These are phyloP conservation scores for Tylopilus sp. DNA, from an alignment of 768 basidiomycete genomes.

Conservation along the genomic window DNA sequence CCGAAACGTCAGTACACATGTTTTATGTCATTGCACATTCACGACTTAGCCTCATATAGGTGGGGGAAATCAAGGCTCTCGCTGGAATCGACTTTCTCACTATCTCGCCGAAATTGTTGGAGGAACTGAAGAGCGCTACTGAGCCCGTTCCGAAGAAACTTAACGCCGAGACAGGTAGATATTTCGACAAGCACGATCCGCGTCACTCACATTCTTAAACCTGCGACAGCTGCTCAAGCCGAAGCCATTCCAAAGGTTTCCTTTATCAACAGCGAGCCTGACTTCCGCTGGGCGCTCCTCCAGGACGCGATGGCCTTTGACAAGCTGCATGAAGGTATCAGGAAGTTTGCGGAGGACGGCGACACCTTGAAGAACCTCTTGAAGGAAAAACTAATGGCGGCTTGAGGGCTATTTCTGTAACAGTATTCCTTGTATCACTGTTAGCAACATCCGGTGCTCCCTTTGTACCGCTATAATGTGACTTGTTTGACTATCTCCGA, in stretches of 20 bases:
- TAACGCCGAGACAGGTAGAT: constrained; percentile 53
- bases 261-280: constrained; percentile 85
- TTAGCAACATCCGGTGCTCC: not conserved
- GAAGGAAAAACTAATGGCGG: constrained; percentile 22
- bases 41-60: constrained; percentile 35
- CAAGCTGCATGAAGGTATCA: constrained; percentile 61
- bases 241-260: constrained; percentile 73
- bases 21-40: not conserved
- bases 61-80: constrained; percentile 87
- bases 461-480: not conserved
- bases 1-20: constrained; percentile 69
- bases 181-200: constrained; percentile 6
- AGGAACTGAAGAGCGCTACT: constrained; percentile 74
- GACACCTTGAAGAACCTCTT: constrained; percentile 79
- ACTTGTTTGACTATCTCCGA: not conserved
- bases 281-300: constrained; percentile 90
- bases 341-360: constrained; percentile 94
- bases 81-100: constrained; percentile 97
- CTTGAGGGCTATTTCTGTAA: not conserved
- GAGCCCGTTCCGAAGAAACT: constrained; percentile 81
- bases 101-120: constrained; percentile 86
- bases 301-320: constrained; percentile 83
- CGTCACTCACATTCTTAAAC: not conserved
- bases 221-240: constrained; percentile 38
- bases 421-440: not conserved